phyloP scores from a whole-genome alignment of 1,139 yeast species.

The Kodamaea derodonti region DNA sequence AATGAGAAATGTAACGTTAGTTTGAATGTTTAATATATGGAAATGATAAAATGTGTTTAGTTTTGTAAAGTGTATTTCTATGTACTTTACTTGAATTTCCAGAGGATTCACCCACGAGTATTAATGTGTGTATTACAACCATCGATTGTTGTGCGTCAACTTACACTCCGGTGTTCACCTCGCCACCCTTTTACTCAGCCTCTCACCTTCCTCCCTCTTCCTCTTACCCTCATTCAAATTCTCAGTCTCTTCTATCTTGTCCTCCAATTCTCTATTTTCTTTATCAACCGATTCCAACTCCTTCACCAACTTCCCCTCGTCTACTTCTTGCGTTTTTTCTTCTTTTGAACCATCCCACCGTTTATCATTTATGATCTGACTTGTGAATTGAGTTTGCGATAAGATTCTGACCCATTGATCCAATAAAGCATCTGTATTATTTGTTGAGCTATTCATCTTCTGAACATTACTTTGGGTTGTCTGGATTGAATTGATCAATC shows the following conservation, averaged over 20 bases:
- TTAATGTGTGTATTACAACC: too few relatives aligned
- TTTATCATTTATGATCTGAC: conserved; percentile 29
- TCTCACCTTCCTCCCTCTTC: conserved; percentile 13
- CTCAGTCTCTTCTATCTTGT: conserved; percentile 19
- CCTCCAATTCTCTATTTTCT: conserved; percentile 27
- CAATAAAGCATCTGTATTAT: conserved; percentile 34
- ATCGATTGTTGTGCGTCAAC: too few relatives aligned
- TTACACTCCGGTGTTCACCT: too few relatives aligned
- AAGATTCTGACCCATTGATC: conserved; percentile 46
- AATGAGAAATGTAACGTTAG: too few relatives aligned
- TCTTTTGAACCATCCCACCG: conserved; percentile 30
- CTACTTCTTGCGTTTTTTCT: conserved; percentile 8
- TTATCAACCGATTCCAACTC: conserved; percentile 24
- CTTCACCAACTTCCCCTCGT: conserved; percentile 22
- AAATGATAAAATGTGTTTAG: too few relatives aligned
- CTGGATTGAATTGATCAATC: conserved; percentile 26
- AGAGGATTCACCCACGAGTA: too few relatives aligned
- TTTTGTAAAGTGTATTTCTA: too few relatives aligned
- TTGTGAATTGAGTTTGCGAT: conserved; percentile 44
- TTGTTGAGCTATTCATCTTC: conserved; percentile 30
- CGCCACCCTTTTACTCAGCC: conserved; percentile 18
- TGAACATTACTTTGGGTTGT: conserved; percentile 26
- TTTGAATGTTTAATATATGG: too few relatives aligned
- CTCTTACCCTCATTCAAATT: conserved; percentile 11
- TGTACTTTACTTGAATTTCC: too few relatives aligned